Base-by-base conservation (phyloP, 148 eudicot species). In the Spergularia marina region DNA sequence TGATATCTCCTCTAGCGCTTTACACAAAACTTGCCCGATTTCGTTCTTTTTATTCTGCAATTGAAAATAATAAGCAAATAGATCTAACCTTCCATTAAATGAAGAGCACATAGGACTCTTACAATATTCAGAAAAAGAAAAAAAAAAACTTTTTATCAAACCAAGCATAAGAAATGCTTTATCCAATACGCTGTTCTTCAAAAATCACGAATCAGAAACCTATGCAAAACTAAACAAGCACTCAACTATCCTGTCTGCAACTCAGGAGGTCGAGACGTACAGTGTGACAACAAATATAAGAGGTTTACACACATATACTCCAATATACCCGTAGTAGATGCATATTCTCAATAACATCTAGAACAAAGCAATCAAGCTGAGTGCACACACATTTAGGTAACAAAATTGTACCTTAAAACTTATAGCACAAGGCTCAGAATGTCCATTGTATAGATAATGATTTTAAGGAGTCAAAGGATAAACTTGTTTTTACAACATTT, bases 1-100 rank as follows among this genome's bases (percentile, higher is more conserved):
- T 64, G 89, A 80, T 82, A 95, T 84, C 72, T 89, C 92, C 85
- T 92, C 92, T 83, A 95, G 80, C 12, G 97, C 98, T 81, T 78
- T 86, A 81, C 83, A 83, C 18, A 95, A 76, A 23, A 86, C 84
- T 73, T 83, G 77, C 84, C 85, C 94, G 51, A 90, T 74, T 74
- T 82, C 91, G 54, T 79, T 81, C 74, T 84, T 87, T 74, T 81
- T 81, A 78, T 79, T 81, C 98, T 95, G 90, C 70, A 74, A 71
- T 61, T 80, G 21, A 61, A 41, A 67, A 40, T 51, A n/a, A 14
- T 70, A 52, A 44, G 63, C 68, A n/a, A 30, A 56, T 14, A 18
- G 21, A 47, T 44, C 55, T 53, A 55, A 25, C n/a, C 12, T 53
- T 57, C 18, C 10, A 34, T 47, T 17, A 41, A 41, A 51, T 2